phyloP scores from a whole-genome alignment of 371 early-diverging fungal species.

The Circinella minor region DNA sequence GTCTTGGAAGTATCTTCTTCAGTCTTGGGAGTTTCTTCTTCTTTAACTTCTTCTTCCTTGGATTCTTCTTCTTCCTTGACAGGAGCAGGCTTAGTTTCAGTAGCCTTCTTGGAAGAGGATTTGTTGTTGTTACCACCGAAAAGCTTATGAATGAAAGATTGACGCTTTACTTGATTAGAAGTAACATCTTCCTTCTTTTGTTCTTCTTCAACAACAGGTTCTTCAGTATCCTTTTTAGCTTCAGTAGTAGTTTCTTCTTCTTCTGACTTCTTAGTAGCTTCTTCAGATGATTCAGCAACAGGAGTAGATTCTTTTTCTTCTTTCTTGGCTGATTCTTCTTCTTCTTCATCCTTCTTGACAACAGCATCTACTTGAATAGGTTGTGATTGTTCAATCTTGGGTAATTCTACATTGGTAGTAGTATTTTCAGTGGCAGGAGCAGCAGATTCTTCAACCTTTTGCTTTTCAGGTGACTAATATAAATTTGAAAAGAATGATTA shows the following conservation, averaged over 20 bases:
- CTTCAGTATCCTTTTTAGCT: constrained; percentile 3
- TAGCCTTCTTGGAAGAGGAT: background rate
- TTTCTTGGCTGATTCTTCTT: background rate
- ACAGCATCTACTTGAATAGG: constrained; percentile 17
- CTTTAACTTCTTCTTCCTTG: constrained; percentile 5
- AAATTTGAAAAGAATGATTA: background rate
- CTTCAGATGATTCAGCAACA: background rate
- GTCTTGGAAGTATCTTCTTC: constrained; percentile 12
- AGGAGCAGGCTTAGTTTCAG: constrained; percentile 17
- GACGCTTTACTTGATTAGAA: constrained; percentile 13
- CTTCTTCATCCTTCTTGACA: constrained; percentile 12
- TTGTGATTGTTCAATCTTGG: constrained; percentile 19
- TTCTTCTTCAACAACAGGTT: constrained; percentile 2
- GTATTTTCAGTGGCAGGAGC: constrained; percentile 3
- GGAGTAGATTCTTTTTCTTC: background rate
- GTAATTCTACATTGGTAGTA: constrained; percentile 9
- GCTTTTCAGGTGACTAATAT: constrained; percentile 1
- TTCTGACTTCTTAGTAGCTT: background rate
- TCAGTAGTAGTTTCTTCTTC: constrained; percentile 11
- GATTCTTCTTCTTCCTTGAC: constrained; percentile 22
- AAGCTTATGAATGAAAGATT: constrained; percentile 20
- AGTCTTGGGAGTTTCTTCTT: background rate
- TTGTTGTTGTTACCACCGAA: constrained; percentile 7
- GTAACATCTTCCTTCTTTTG: constrained; percentile 3
- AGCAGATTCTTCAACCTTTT: constrained; percentile 12